Evolutionary conservation across 345 rosid genomes (phyloP), one percentile per base, ranked within the genome.

Genomic region (Cardamine chenopodiifolia): DNA sequence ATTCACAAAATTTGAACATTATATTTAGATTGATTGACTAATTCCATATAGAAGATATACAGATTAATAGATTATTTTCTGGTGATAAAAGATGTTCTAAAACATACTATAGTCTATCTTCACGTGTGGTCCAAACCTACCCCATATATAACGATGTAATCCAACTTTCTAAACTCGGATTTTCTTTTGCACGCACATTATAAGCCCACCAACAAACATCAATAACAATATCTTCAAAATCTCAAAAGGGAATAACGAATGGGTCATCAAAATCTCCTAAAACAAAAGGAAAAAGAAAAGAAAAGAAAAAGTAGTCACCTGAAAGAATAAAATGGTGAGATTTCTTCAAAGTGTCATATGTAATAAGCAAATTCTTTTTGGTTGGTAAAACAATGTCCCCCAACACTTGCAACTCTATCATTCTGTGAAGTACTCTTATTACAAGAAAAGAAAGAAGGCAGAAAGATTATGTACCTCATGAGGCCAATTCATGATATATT

Each of bases 191-290:
- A 63, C 66, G 55, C 61, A 70, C 71, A 63, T 42, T 54, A 70
- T 12, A 77, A 45, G 17, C 53, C 72, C 77, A 77, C 72, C 80
- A 77, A 65, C 80, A 65, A 71, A 65, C 72, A 77, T 66, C 72
- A 71, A 59, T 52, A 48, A 39, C 62, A 48, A 39, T 64, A 71
- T 71, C 80, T 77, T 77, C 77, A 65, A n/a, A 71, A 71, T 64
- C 72, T 64, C 80, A 77, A 77, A 77, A 77, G 72, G 7, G 52
- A 4, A 66, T 65, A 57, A 63, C 28, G 1, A 57, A 65, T 17
- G 76, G 80, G 77, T 77, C 80, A 65, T 19, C 49, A 58, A 62
- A 25, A 71, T 77, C 72, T 71, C 62, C 61, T 64, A 13, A 70
- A 68, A 31, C 57, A 48, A 76, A 76, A 76, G 47, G 35, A 61